Conservation (phyloP, 1,284 basidiomycete genomes). For the Peniophora sp. region DNA sequence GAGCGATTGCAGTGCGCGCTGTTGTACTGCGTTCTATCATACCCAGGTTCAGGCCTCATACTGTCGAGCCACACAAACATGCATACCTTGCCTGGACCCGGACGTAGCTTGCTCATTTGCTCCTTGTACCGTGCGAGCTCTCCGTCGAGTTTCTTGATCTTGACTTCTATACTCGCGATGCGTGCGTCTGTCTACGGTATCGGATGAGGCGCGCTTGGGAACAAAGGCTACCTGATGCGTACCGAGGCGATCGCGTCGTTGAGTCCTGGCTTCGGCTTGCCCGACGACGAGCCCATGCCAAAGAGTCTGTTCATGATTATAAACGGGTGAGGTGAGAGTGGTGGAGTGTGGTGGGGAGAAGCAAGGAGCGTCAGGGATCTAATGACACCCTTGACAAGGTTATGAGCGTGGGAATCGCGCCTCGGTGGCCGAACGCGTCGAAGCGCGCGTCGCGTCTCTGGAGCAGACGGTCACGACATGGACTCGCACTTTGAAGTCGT, state of each 20-base stretch:
- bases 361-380: neutral
- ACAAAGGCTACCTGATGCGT: slow-evolving; percentile 20
- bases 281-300: slow-evolving; percentile 61
- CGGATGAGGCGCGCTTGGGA: slow-evolving; percentile 8
- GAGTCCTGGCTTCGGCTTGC: slow-evolving; percentile 84
- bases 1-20: slow-evolving; percentile 88
- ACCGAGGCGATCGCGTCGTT: slow-evolving; percentile 90
- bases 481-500: slow-evolving; percentile 90
- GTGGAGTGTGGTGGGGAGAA: too few species aligned
- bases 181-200: slow-evolving; percentile 75
- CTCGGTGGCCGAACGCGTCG: too few species aligned
- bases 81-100: slow-evolving; percentile 90
- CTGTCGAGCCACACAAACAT: neutral
- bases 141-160: slow-evolving; percentile 93
- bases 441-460: too few species aligned
- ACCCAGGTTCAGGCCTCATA: neutral
- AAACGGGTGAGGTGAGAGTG: slow-evolving; percentile 7
- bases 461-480: slow-evolving; percentile 37
- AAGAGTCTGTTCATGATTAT: slow-evolving; percentile 84
- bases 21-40: slow-evolving; percentile 80
- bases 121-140: slow-evolving; percentile 92
- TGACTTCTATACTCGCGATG: slow-evolving; percentile 90
- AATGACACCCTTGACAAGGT: neutral
- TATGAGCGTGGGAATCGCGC: too few species aligned
- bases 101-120: slow-evolving; percentile 91